Base-by-base conservation (phyloP, 225 moss, liverwort and hornwort genomes). In the Takakia lepidozioides region DNA sequence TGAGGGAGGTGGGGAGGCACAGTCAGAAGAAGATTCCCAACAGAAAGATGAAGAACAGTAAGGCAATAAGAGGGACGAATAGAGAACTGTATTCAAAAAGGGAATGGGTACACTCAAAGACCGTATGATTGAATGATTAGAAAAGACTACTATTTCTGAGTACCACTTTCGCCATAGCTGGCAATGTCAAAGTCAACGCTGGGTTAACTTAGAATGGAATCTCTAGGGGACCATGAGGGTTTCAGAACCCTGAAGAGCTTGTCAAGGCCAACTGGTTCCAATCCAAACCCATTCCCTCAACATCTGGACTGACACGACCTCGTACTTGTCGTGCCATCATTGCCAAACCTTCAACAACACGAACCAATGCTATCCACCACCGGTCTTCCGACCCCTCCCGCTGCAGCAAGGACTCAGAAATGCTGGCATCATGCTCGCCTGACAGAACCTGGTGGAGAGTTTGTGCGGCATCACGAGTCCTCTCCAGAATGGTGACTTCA, bases 311-410 rank as follows among this genome's bases (percentile, higher is more conserved):
- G 8, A 85, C 58, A 7, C 67, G 65, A 49, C 20, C 55, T 18
- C 84, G 60, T 18, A 85, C 84, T 51, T 85, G 76, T 55, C 79
- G 73, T 21, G 76, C 65, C 84, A 85, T 85, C 26, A 85, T 76
- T 43, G 73, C 84, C 68, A 85, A 71, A 37, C 84, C 84, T 71
- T 85, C 84, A 47, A 77, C 73, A 34, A 85, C 73, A 21, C 84
- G 73, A 35, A 85, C 50, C 21, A 85, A 67, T 35, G 81, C 69
- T 24, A 55, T 68, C 84, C 84, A 85, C 84, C 84, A 85, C 17
- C 84, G 76, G 10, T 81, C 84, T 26, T 69, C 73, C 6, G 76
- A 32, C 3, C 76, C 70, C 46, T 74, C 76, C 14, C 76, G 64
- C 45, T 74, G 72, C 48, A 56, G 57, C 54, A 85, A 62, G 49